Evolutionary conservation across 176 grass and related monocot species (phyloP), one percentile per base, ranked within the genome.

Genomic region (Oropetium thomaeum): DNA sequence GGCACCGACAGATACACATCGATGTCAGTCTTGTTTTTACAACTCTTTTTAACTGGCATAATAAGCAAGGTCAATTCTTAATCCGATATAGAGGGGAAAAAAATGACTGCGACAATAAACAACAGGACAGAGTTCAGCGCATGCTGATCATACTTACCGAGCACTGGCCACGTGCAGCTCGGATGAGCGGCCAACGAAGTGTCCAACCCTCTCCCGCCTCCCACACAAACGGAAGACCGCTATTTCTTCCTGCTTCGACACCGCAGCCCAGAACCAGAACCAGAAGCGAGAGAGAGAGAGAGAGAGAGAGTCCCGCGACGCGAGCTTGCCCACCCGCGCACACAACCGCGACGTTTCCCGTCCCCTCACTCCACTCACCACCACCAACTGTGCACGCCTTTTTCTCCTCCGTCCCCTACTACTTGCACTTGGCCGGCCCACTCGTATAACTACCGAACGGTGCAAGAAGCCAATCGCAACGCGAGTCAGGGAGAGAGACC

Each of bases 311-410:
- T 27, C 8, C 20, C 29, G 5, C 41, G 5, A 19, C 30, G n/a
- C 1, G 29, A 70, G 74, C 35, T 67, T 78, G 40, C 20, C 74
- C 32, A 14, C 4, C 15, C 57, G 60, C 61, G 42, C 75, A 70
- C 75, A 80, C 81, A 80, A 80, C 75, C 76, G 86, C 76, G 70
- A 88, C 81, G 86, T 75, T 84, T 84, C 62, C 69, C 63, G 35
- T 58, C 2, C 26, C 69, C 33, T 48, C 80, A 48, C 62, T 79
- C 82, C 58, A 82, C 87, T 79, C 51, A 3, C 49, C 48, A 74
- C 52, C 58, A 43, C 74, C 83, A 1, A 23, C 77, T 39, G 22
- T 27, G 3, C 49, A 47, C 1, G 3, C 62, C 11, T 65, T 14
- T 71, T 22, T 43, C 26, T 19, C 20, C 26, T 19, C 20, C 7